Percentiles rank a stretch among this genome's conserved stretches.
These are phyloP conservation scores for Colletotrichum somersetense DNA, from an alignment of 2,329 filamentous ascomycete species.

Conservation along the genomic window DNA sequence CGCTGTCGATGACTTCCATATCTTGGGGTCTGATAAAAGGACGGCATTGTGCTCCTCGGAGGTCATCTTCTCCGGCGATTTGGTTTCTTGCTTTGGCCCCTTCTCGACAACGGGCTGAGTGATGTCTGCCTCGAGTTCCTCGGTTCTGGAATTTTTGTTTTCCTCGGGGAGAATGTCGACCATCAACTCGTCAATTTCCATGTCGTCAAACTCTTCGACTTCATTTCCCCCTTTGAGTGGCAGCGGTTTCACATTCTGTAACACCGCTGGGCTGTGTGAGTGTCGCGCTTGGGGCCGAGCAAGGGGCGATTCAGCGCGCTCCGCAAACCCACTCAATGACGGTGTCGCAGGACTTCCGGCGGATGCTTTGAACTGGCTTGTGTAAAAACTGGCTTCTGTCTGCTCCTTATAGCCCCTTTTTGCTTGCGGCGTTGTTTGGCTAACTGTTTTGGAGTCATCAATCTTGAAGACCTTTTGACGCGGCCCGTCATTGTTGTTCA, in stretches of 20 bases:
- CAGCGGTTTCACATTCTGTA: constrained; percentile 35
- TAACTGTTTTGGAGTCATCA: constrained; percentile 73
- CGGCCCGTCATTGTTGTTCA: constrained; percentile 82
- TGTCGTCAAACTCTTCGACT: constrained; percentile 40
- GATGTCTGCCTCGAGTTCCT: background rate
- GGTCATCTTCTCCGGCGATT: constrained; percentile 74
- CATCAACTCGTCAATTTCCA: constrained; percentile 37
- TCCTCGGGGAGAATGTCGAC: constrained; percentile 32
- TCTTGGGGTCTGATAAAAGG: constrained; percentile 84
- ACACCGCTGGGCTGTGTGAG: constrained; percentile 37
- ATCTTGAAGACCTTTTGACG: constrained; percentile 82
- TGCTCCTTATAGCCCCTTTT: constrained; percentile 82
- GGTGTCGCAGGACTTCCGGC: constrained; percentile 45
- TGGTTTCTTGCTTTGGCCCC: constrained; percentile 34
- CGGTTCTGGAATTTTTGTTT: background rate
- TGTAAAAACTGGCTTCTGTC: constrained; percentile 86
- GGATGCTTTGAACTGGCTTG: constrained; percentile 70
- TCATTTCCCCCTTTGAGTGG: constrained; percentile 29
- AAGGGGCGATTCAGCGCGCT: constrained; percentile 47
- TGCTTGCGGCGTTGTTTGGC: constrained; percentile 70
- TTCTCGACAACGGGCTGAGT: background rate
- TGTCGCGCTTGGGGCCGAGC: constrained; percentile 9
- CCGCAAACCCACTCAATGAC: constrained; percentile 46
- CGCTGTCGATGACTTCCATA: constrained; percentile 89
- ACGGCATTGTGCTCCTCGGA: constrained; percentile 94